Conservation (phyloP, 164 flowering plant genomes). For the Tinospora cordifolia region DNA sequence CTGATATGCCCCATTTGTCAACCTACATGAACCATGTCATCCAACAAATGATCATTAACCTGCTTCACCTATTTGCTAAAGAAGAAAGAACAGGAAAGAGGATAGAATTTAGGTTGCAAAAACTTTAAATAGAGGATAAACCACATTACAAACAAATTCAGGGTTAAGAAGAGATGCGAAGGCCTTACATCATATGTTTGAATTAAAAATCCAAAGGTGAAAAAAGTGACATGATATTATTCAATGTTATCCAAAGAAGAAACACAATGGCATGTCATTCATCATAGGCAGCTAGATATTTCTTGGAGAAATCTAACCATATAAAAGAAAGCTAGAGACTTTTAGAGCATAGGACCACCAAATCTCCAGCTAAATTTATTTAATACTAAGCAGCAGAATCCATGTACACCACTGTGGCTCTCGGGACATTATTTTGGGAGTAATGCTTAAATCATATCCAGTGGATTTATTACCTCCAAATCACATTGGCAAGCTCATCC, state of each 20-base stretch:
- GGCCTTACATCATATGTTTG: not conserved
- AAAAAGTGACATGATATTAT: not conserved
- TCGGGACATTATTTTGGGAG: not conserved
- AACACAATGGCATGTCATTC: too few relatives aligned
- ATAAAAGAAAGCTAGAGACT: not conserved
- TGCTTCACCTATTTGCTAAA: not conserved
- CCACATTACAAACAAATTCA: not conserved
- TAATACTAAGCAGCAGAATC: not conserved
- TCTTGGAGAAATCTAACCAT: not conserved
- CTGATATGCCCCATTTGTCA: not conserved
- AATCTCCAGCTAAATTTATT: not conserved
- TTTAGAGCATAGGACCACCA: not conserved
- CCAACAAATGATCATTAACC: not conserved
- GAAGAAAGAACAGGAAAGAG: not conserved
- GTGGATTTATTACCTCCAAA: conserved; percentile 63
- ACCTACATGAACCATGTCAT: not conserved
- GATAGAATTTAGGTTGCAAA: too few relatives aligned
- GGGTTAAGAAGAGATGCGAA: not conserved
- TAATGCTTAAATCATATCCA: not conserved
- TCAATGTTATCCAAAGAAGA: too few relatives aligned
- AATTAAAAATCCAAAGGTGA: not conserved
- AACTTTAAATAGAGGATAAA: not conserved
- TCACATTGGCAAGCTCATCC: conserved; percentile 50
- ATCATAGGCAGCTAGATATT: not conserved
- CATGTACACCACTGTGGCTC: not conserved